These are phyloP conservation scores for Debaryomyces prosopidis DNA, from an alignment of 805 yeast species.

Conservation along the genomic window DNA sequence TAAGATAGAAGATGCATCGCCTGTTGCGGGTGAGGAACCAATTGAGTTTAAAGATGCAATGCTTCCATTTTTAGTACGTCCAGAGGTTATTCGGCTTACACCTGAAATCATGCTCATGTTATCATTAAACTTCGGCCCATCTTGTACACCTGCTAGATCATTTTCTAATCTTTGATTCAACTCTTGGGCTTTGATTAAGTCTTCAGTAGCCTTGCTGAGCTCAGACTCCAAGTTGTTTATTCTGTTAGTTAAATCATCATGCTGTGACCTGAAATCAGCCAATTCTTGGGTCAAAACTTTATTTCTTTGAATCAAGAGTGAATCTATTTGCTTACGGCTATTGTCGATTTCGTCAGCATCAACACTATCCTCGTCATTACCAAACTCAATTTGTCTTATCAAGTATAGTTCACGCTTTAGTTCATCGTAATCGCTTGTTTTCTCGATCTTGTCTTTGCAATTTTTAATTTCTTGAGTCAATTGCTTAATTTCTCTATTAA, in stretches of 20 bases:
- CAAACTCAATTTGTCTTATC: constrained; percentile 75
- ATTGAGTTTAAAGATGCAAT: constrained; percentile 30
- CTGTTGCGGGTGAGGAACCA: constrained; percentile 19
- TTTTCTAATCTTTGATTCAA: constrained; percentile 67
- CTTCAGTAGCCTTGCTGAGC: constrained; percentile 31
- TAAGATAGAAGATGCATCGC: constrained; percentile 48
- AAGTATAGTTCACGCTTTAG: constrained; percentile 74
- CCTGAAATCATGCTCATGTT: constrained; percentile 71
- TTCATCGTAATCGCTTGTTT: constrained; percentile 74
- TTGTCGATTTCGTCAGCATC: constrained; percentile 24
- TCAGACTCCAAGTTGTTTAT: constrained; percentile 42
- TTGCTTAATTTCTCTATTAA: constrained; percentile 48
- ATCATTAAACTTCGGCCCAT: constrained; percentile 53
- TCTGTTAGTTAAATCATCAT: constrained; percentile 45
- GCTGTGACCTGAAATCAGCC: constrained; percentile 62
- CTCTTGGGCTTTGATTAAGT: constrained; percentile 42
- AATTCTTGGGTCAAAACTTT: constrained; percentile 71
- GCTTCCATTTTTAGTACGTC: constrained; percentile 30
- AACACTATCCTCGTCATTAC: constrained; percentile 41
- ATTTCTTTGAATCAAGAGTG: constrained; percentile 67
- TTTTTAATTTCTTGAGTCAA: constrained; percentile 50
- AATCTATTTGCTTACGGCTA: constrained; percentile 42
- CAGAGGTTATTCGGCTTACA: constrained; percentile 24
- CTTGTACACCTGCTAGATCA: constrained; percentile 65
- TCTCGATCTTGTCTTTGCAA: constrained; percentile 49